A percentile compares a stretch with the other conserved stretches of the same genome.
These are phyloP conservation scores for Fomitopsis pinicola DNA, from an alignment of 1,284 basidiomycete species.

Conservation along the genomic window DNA sequence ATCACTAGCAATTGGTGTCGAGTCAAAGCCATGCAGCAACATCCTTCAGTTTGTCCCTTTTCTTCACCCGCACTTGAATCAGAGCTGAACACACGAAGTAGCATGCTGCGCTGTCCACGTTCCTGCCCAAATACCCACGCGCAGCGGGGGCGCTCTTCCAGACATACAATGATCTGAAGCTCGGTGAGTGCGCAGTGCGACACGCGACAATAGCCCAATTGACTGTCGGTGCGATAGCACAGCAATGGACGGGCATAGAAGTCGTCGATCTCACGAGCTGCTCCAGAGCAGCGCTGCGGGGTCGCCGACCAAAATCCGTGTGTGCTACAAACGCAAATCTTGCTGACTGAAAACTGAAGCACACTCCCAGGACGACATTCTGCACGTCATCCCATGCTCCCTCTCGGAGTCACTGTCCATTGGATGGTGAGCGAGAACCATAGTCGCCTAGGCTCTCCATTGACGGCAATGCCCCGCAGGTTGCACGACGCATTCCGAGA, in stretches of 20 bases:
- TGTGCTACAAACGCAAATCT: constrained; percentile 13
- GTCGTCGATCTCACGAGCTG: constrained; percentile 56
- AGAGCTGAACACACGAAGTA: constrained; percentile 1
- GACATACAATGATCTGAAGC: constrained; percentile 33
- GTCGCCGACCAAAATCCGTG: constrained; percentile 53
- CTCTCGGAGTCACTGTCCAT: constrained; percentile 61
- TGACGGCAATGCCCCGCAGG: not conserved
- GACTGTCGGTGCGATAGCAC: constrained; percentile 38
- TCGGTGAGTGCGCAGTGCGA: constrained; percentile 15
- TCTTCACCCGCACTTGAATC: not conserved
- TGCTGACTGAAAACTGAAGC: not conserved
- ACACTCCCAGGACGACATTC: constrained; percentile 29
- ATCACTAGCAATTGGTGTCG: no score
- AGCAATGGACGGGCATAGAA: constrained; percentile 64
- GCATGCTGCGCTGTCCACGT: constrained; percentile 22
- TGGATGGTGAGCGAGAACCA: constrained; percentile 30
- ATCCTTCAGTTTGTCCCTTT: constrained; percentile 16
- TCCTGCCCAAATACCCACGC: constrained; percentile 26
- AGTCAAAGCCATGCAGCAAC: constrained; percentile 13
- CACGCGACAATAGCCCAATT: not conserved
- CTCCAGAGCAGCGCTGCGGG: constrained; percentile 54
- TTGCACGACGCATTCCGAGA: constrained; percentile 57
- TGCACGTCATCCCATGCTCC: constrained; percentile 63
- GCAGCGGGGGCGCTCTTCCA: constrained; percentile 30
- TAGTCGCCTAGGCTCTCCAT: constrained; percentile 4